A percentile compares a stretch with the other conserved stretches of the same genome.
Conservation (phyloP, 2,329 filamentous ascomycete species). For the Elsinoe perseae region DNA sequence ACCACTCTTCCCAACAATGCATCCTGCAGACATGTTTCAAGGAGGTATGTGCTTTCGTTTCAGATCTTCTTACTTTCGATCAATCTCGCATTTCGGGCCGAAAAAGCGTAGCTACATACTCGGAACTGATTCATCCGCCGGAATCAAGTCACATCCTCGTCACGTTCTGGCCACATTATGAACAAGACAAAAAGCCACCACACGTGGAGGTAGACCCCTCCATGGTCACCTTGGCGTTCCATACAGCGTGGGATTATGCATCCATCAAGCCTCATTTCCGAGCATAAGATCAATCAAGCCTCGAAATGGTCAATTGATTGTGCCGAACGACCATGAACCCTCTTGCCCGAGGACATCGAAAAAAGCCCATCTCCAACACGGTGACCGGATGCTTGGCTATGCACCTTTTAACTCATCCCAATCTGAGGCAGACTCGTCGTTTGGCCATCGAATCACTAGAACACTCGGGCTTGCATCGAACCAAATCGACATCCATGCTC, state of each 20-base stretch:
- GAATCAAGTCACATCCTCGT: background rate
- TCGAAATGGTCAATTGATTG: background rate
- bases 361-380: background rate
- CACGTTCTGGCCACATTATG: background rate
- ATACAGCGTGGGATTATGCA: conserved; percentile 5
- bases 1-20: background rate
- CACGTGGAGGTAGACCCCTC: background rate
- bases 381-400: no score
- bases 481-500: conserved; percentile 3
- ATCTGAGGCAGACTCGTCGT: background rate
- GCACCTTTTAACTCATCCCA: background rate
- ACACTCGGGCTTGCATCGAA: background rate
- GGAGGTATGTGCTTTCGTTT: background rate
- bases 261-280: background rate
- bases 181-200: background rate
- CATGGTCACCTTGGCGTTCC: background rate
- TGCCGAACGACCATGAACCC: background rate
- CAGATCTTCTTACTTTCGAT: background rate
- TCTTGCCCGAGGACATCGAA: background rate
- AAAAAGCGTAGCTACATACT: background rate
- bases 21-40: background rate
- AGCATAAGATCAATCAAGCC: background rate
- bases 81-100: conserved; percentile 4
- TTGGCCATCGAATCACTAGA: background rate
- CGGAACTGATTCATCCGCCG: background rate